These are phyloP conservation scores for Penicillium tannophilum DNA, from an alignment of 495 filamentous ascomycete species.

Conservation along the genomic window DNA sequence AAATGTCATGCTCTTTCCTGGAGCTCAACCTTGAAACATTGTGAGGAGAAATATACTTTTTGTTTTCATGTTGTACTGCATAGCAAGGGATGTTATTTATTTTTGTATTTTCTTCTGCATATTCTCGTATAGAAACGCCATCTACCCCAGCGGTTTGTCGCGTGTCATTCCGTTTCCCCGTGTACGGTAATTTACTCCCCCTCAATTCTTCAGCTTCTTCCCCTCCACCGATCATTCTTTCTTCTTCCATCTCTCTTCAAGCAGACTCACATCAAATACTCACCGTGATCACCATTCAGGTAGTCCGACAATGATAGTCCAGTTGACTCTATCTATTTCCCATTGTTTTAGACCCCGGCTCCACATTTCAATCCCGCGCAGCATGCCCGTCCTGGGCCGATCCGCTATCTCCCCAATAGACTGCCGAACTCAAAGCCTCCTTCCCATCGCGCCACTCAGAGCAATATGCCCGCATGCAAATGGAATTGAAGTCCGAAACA, in stretches of 20 bases:
- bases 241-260: conserved; percentile 10
- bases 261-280: not conserved
- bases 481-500: not conserved
- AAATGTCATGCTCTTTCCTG: conserved; percentile 1
- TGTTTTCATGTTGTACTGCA: not conserved
- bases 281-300: not conserved
- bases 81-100: not conserved
- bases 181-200: conserved; percentile 15
- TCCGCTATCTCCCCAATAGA: conserved; percentile 15
- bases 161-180: conserved; percentile 2
- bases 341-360: conserved; percentile 3
- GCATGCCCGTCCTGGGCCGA: conserved; percentile 2
- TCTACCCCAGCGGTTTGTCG: conserved; percentile 1
- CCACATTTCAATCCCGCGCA: conserved; percentile 13
- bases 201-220: conserved; percentile 1
- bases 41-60: not conserved
- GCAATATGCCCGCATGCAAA: conserved; percentile 19
- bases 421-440: conserved; percentile 7
- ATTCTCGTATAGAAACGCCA: not conserved
- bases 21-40: conserved; percentile 2
- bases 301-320: not conserved
- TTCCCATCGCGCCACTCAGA: conserved; percentile 17
- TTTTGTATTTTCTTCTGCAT: not conserved
- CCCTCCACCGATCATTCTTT: not conserved
- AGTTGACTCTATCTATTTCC: not conserved